Evolutionary conservation across 352 stramenopile genomes (phyloP), one percentile per base, ranked within the genome.

Genomic region (Sclerospora graminicola): DNA sequence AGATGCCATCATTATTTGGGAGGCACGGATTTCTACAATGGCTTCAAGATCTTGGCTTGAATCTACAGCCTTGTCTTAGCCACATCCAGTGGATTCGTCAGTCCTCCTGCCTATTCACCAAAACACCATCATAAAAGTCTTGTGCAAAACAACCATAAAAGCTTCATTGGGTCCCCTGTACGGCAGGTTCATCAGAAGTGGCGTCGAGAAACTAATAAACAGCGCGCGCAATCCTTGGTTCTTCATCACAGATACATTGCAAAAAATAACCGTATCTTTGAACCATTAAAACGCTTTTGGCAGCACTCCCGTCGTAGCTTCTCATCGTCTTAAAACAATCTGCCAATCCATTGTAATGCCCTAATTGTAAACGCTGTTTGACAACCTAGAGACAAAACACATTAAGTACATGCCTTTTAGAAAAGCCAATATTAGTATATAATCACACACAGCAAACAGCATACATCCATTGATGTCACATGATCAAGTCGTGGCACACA

Each of bases 311-410:
- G n/a, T 33, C n/a, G 4, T 16, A 13, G 28, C n/a, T 33, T 8
- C 58, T 51, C 66, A 88, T 75, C 57, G 67, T 82, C 36, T 81
- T 66, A 47, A 97, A 83, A 58, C 88, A 95, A 63, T 98, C 75
- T 10, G 54, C 36, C 14, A 97, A 78, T 52, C 92, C 93, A 24
- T 66, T 71, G 70, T 99, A 98, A 68, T 98, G 97, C 42, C 96
- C 96, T 51, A 99, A 82, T 69, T 99, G 96, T 57, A 99, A 73
- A 23, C 96, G 81, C 71, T 99, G 96, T 75, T 99, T 99, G 33
- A 99, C 65, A 0, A 98, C 95, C 77, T 89, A 23, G 14, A n/a
- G 13, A 23, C 2, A 29, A 37, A 20, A 36, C 37, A 27, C 42
- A 15, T 35, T 2, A 23, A 13, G 6, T 3, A 26, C 21, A 6